phyloP scores from a whole-genome alignment of 805 yeast species.

The Metschnikowia kunwiensis region DNA sequence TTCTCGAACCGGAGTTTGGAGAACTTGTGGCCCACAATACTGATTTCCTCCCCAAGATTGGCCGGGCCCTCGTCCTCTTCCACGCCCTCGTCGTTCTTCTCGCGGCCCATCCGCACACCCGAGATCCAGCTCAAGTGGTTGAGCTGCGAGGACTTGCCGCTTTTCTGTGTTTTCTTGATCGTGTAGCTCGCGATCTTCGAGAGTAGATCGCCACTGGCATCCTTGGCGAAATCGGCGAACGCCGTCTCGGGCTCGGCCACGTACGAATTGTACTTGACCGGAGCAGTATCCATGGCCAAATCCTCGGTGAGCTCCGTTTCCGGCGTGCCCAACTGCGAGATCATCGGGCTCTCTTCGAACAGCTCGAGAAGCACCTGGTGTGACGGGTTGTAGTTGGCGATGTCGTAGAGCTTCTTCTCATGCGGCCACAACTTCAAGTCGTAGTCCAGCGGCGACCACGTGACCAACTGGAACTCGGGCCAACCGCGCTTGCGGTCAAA shows the following conservation, averaged over 20 bases:
- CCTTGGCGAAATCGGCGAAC: constrained; percentile 30
- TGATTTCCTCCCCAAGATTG: constrained; percentile 88
- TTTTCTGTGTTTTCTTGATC: constrained; percentile 38
- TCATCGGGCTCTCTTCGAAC: constrained; percentile 5
- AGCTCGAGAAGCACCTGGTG: constrained; percentile 24
- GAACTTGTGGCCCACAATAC: constrained; percentile 81
- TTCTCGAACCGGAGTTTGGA: constrained; percentile 84
- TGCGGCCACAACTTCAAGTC: constrained; percentile 81
- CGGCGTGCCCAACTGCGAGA: constrained; percentile 7
- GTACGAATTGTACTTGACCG: constrained; percentile 31
- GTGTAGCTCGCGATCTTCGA: constrained; percentile 37
- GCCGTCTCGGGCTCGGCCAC: constrained; percentile 37
- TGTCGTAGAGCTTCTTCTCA: constrained; percentile 34
- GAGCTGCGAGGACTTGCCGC: constrained; percentile 39
- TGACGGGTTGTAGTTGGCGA: constrained; percentile 38
- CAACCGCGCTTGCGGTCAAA: constrained; percentile 54
- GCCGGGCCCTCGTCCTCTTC: constrained; percentile 41
- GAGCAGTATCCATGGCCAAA: not conserved
- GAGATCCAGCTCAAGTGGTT: constrained; percentile 89
- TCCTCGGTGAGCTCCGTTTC: constrained; percentile 11
- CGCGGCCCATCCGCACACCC: constrained; percentile 75
- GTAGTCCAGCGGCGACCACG: constrained; percentile 85
- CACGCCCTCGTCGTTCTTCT: constrained; percentile 27
- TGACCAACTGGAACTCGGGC: constrained; percentile 84
- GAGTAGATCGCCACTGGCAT: constrained; percentile 33